A percentile compares a stretch with the other conserved stretches of the same genome.
phyloP scores from a whole-genome alignment of 306 rosid genomes.

The Prunus fruticosa region DNA sequence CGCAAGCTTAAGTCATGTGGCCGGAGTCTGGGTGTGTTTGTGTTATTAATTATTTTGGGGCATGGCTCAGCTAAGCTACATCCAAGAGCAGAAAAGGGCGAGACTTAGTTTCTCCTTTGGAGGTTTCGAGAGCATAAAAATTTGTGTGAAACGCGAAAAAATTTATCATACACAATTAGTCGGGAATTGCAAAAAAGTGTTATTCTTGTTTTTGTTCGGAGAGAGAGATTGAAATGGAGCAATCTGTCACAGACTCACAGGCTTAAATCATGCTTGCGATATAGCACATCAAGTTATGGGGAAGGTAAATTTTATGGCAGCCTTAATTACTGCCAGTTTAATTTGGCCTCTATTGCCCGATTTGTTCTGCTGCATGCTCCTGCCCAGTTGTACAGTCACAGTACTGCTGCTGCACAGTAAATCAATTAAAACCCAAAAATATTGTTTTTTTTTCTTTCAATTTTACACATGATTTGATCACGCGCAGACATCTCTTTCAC shows the following conservation, averaged over 20 bases:
- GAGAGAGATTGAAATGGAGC: neutral
- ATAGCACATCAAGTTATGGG: constrained; percentile 29
- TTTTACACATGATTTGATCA: too few relatives aligned
- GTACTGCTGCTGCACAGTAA: neutral
- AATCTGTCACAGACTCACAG: neutral
- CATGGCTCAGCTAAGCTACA: too few relatives aligned
- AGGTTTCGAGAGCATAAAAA: too few relatives aligned
- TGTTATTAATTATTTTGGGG: too few relatives aligned
- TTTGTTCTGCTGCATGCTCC: constrained; percentile 16
- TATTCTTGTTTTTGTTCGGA: neutral
- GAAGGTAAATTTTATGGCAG: constrained; percentile 52
- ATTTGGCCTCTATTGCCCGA: constrained; percentile 45
- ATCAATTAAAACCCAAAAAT: neutral
- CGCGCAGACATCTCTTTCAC: too few relatives aligned
- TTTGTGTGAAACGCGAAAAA: too few relatives aligned
- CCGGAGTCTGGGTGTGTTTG: neutral
- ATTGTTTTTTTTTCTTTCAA: too few relatives aligned
- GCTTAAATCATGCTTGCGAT: constrained; percentile 15
- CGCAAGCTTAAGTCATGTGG: neutral
- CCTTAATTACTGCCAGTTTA: constrained; percentile 33
- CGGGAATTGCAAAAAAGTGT: too few relatives aligned
- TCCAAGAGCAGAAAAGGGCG: too few relatives aligned
- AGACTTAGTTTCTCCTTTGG: too few relatives aligned
- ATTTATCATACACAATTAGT: too few relatives aligned
- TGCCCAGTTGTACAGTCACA: neutral